Base-by-base conservation (phyloP, 2,329 filamentous ascomycete species). In the Karstenula rhodostoma region DNA sequence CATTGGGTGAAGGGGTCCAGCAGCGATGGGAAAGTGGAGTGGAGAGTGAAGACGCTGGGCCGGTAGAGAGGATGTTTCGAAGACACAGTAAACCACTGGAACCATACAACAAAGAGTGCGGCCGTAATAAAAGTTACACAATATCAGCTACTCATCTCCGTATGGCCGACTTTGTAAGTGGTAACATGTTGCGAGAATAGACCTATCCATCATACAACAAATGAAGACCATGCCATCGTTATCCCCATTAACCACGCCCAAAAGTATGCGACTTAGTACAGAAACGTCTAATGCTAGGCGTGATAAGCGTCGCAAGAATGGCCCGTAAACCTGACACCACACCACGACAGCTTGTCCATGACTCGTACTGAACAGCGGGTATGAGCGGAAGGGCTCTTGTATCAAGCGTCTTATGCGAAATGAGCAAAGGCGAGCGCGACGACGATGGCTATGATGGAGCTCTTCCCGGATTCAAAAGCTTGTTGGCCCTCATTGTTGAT, bases 161-260 rank as follows among this genome's bases (percentile, higher is more conserved):
- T 55, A 22, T 49, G 63, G 66, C 68, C 66, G 66, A 52, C 47
- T 58, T 67, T 49, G 48, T 71, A 74, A 62, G 59, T 73, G 35
- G 59, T 73, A 75, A 64, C 67, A 75, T 69, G 67, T 74, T 59
- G 66, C 63, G 66, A 57, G 57, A 63, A 64, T 68, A 73, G 64
- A 40, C 63, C 64, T 73, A 65, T 63, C 51, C 51, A 32, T 63
- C 69, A 73, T 68, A 61, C 58, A 69, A 67, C 67, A 61, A 59
- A 59, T 55, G 57, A 69, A 72, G 66, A 70, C 66, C 62, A 57
- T 43, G 60, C 54, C 37, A 57, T 59, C 62, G 54, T 56, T 19
- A 47, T 56, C 57, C 37, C 55, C 57, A 59, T 66, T 58, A 59
- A 58, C 52, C 59, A 58, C 54, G 47, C 47, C 29, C 58, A 48